Evolutionary conservation across 495 filamentous ascomycete genomes (phyloP).

Genomic region (Haplographium delicatum): DNA sequence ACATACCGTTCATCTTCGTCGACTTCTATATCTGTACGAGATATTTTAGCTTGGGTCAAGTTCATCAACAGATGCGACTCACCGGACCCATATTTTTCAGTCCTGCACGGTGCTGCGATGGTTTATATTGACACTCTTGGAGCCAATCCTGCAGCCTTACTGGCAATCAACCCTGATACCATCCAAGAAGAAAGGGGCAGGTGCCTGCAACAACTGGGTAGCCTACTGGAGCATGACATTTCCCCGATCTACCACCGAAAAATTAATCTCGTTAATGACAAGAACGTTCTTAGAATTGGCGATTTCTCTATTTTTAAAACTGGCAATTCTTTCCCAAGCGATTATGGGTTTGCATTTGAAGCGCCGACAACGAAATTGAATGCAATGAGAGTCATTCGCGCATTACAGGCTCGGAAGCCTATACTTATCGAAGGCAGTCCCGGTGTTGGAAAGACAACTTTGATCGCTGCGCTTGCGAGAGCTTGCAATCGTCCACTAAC

Average conservation of each 20-base stretch:
- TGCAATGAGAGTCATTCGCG: constrained; percentile 81
- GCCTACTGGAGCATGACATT: constrained; percentile 60
- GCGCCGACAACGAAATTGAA: constrained; percentile 88
- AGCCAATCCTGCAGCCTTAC: constrained; percentile 82
- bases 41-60: constrained; percentile 87
- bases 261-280: constrained; percentile 18
- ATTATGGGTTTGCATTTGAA: constrained; percentile 68
- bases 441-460: constrained; percentile 94
- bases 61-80: constrained; percentile 68
- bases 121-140: constrained; percentile 94
- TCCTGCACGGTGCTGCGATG: constrained; percentile 87
- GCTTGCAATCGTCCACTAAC: constrained; percentile 75
- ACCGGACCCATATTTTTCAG: constrained; percentile 46
- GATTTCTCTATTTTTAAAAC: constrained; percentile 61
- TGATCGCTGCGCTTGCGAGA: constrained; percentile 76
- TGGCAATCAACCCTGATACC: constrained; percentile 57
- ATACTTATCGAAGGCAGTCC: constrained; percentile 93
- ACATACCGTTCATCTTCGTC: constrained; percentile 67
- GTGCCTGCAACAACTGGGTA: constrained; percentile 68
- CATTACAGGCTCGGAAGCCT: constrained; percentile 83
- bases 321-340: constrained; percentile 37
- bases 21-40: constrained; percentile 77
- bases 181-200: constrained; percentile 56
- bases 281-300: constrained; percentile 57
- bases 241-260: constrained; percentile 49